Evolutionary conservation across 441 rosid genomes (phyloP), one percentile per base, ranked within the genome.

Genomic region (Mallotus japonicus): DNA sequence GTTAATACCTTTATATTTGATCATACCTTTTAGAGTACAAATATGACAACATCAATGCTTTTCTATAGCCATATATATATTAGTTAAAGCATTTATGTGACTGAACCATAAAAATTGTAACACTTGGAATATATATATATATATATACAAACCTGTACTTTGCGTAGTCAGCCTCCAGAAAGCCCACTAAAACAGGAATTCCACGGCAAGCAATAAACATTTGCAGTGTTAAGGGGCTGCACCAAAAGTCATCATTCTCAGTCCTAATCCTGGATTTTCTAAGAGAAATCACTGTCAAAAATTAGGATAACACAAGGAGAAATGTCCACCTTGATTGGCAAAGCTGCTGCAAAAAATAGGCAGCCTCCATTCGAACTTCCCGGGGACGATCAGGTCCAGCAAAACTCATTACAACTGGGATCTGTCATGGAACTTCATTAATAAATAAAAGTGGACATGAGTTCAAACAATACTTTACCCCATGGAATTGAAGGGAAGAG

Each of bases 191-290:
- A 83, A 92, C 85, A 58, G 97, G 98, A 77, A 96, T 93, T 72
- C 99, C 98, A 67, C 90, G 84, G 79, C 97, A 92, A 81, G 98
- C 90, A 86, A 96, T 85, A 85, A 96, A 92, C 99, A 96, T 96
- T 86, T 93, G 99, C 86, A 96, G 81, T 32, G 99, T 96, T 80
- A 92, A 87, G 59, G 92, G 82, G 86, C 99, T 96, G 92, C 78
- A 79, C 46, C 42, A 65, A 78, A 81, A 73, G 75, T 64, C 69
- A 65, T 68, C 32, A 71, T 47, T 53, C 55, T 85, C 76, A 83
- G 28, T 72, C 74, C 73, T 50, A 61, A 81, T 78, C 37, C 75
- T 59, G 4, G 22, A 55, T 65, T 74, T 62, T 60, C 72, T 24
- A 40, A 58, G 53, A 75, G 20, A 58, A 76, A 63, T 1, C 24